These are phyloP conservation scores for Esteya vermicola DNA, from an alignment of 2,329 filamentous ascomycete genomes.

Conservation along the genomic window DNA sequence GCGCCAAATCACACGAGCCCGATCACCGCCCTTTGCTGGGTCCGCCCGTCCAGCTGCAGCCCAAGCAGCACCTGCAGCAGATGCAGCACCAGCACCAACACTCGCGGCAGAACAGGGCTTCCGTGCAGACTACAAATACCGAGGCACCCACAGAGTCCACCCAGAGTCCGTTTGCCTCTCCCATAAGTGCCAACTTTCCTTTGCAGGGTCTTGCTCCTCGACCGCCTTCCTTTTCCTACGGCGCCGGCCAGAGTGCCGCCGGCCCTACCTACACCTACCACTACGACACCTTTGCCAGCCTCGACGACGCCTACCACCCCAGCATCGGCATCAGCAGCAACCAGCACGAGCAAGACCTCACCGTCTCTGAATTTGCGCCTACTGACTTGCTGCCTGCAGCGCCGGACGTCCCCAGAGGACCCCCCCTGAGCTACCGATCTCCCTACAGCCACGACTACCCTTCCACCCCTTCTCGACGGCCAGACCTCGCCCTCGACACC, in stretches of 20 bases:
- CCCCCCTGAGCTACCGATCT: conserved; percentile 42
- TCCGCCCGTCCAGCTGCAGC: conserved; percentile 21
- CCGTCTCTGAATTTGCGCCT: not conserved
- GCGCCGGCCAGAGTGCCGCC: conserved; percentile 22
- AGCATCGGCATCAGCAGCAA: conserved; percentile 13
- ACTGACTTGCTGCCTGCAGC: conserved; percentile 30
- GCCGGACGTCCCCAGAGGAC: conserved; percentile 46
- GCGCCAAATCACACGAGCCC: not conserved
- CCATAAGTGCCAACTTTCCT: conserved; percentile 34
- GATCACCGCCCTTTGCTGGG: conserved; percentile 21
- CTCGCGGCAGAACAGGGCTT: conserved; percentile 36
- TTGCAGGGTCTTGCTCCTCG: conserved; percentile 41
- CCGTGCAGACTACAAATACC: conserved; percentile 39
- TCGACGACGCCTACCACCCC: conserved; percentile 12
- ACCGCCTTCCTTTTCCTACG: conserved; percentile 41
- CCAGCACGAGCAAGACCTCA: not conserved
- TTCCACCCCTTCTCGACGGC: conserved; percentile 6
- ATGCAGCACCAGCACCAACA: no score
- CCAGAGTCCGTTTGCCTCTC: conserved; percentile 42
- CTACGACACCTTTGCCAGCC: conserved; percentile 8
- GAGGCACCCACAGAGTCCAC: conserved; percentile 44
- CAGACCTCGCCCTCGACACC: conserved; percentile 8
- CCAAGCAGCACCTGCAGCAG: conserved; percentile 32
- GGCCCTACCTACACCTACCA: conserved; percentile 29
- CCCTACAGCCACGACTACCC: conserved; percentile 21